These are phyloP conservation scores for Anthracocystis walkeri DNA, from an alignment of 1,284 basidiomycete species.

Conservation along the genomic window DNA sequence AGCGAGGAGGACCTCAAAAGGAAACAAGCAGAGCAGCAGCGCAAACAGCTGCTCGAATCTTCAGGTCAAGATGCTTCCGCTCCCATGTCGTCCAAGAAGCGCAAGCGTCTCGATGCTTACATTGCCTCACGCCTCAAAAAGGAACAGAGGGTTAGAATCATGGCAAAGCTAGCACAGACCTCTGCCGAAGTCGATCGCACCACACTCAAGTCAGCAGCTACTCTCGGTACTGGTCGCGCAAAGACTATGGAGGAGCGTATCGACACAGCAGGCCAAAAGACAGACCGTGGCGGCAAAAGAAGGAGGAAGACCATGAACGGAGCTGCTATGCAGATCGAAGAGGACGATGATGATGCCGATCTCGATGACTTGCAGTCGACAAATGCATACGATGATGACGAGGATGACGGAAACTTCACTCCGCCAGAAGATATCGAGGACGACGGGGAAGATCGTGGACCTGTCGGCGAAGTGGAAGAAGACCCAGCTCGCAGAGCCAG, in stretches of 20 bases:
- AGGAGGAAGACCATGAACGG: conserved; percentile 36
- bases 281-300: conserved; percentile 27
- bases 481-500: conserved; percentile 47
- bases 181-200: conserved; percentile 63
- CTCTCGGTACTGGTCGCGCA: conserved; percentile 64
- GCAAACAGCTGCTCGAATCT: conserved; percentile 44
- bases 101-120: conserved; percentile 69
- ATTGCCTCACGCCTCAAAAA: conserved; percentile 69
- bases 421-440: conserved; percentile 42
- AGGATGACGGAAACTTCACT: conserved; percentile 31
- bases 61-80: conserved; percentile 52
- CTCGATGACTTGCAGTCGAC: conserved; percentile 25
- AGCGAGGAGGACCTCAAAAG: conserved; percentile 41
- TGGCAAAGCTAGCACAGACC: conserved; percentile 63
- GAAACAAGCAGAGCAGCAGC: conserved; percentile 51
- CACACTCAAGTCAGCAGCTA: conserved; percentile 63
- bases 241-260: conserved; percentile 59
- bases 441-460: conserved; percentile 37
- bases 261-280: conserved; percentile 48
- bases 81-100: conserved; percentile 68
- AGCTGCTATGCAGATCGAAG: conserved; percentile 51
- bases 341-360: conserved; percentile 60
- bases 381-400: conserved; percentile 13
- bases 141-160: conserved; percentile 64
- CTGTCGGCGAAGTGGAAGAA: conserved; percentile 47